Base-by-base conservation (phyloP, 2,329 filamentous ascomycete genomes). In the Colletotrichum caudatum region DNA sequence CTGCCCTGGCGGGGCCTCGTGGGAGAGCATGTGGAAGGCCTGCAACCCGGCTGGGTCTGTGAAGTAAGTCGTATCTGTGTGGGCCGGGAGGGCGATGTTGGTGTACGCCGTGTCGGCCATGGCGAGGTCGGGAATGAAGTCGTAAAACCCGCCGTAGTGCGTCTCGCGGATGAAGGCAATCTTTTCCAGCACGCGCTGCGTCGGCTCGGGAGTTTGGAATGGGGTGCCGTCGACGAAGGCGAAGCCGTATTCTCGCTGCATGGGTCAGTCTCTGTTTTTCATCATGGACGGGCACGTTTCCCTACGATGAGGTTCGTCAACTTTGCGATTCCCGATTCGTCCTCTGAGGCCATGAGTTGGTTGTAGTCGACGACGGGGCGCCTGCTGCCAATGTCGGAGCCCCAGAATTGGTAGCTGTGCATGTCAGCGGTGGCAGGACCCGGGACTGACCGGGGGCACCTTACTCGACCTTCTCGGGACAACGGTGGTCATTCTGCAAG, bases 61-160 rank as follows among this genome's bases (percentile, higher is more conserved):
- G 82, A 98, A 98, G 81, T 99, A 98, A 1, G 95, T 97, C 8
- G 90, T 98, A 82, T 99, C 96, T 1, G 95, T 98, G 81, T 99
- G 96, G 0, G 93, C 92, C 26, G 90, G 89, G 3, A 99, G 88
- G 1, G 91, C 91, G 62, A 96, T 86, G 76, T 92, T 94, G 1
- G 95, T 98, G 83, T 98, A 99, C 4, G 94, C 94, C 1, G 93
- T 97, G 78, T 97, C 94, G 74, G 95, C 95, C 78, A 92, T 92
- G 37, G 94, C 92, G 33, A 98, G 88, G 80, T 98, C 93, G 6
- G 95, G 92, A 0, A 93, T 93, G 80, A 98, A 98, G 81, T 98
- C 95, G 77, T 88, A 89, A 78, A 88, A 87, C 71, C 82, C 89
- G 84, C 94, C 95, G 80, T 98, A 99, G 79, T 98, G 96, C 0